Percentiles rank a stretch among this genome's conserved stretches.
Conservation (phyloP, 2,329 filamentous ascomycete species). For the Byssothecium circinans region DNA sequence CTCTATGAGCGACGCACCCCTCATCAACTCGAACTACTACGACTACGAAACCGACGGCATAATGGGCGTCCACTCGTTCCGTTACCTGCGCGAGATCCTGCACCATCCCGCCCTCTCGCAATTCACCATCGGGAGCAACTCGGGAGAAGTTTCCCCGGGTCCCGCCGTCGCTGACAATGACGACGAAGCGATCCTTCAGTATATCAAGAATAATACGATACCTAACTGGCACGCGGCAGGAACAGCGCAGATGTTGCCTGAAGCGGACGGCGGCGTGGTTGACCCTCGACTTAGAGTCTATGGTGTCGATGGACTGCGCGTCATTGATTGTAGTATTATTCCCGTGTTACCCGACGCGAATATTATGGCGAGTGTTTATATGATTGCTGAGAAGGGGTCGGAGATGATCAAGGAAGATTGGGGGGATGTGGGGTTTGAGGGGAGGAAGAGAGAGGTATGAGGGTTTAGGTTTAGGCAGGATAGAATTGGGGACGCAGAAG, state of each 20-base stretch:
- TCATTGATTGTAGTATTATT: slow-evolving; percentile 39
- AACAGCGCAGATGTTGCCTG: slow-evolving; percentile 36
- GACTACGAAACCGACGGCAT: slow-evolving; percentile 52
- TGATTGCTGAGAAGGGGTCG: slow-evolving; percentile 30
- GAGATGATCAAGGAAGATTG: slow-evolving; percentile 31
- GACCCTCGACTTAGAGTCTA: slow-evolving; percentile 34
- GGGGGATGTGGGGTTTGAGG: slow-evolving; percentile 10
- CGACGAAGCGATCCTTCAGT: slow-evolving; percentile 25
- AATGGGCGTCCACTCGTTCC: slow-evolving; percentile 24
- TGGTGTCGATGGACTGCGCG: slow-evolving; percentile 34
- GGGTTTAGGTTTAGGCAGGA: no score
- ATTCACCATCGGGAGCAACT: slow-evolving; percentile 15
- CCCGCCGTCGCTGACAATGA: slow-evolving; percentile 16
- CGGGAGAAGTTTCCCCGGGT: slow-evolving; percentile 25
- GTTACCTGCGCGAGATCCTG: slow-evolving; percentile 25
- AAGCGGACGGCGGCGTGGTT: slow-evolving; percentile 36
- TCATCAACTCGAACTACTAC: slow-evolving; percentile 55
- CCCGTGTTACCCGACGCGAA: no score
- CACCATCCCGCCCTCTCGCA: slow-evolving; percentile 15
- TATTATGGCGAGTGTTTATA: no score
- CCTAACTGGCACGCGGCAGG: slow-evolving; percentile 38
- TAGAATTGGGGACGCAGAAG: no score
- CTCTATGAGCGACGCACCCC: slow-evolving; percentile 52
- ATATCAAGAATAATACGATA: slow-evolving; percentile 17
- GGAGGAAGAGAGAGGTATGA: no score